Conservation (phyloP, 306 rosid genomes). For the Potentilla sterilis region DNA sequence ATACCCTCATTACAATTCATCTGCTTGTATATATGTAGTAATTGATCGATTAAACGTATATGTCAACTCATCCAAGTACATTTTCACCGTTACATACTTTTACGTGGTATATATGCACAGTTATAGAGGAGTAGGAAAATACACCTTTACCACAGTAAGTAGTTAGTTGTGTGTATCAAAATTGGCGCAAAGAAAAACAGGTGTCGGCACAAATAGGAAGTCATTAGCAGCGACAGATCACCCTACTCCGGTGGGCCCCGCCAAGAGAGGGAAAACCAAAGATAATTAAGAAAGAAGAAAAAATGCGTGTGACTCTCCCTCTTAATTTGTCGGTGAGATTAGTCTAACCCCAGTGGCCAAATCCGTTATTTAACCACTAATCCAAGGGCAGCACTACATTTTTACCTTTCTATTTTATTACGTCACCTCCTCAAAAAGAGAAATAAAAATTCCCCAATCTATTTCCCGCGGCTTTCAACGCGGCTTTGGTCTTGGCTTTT, state of each 20-base stretch:
- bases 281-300: background rate
- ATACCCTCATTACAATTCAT: too few relatives aligned
- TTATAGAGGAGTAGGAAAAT: too few relatives aligned
- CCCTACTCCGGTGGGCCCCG: background rate
- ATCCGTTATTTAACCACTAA: conserved; percentile 19
- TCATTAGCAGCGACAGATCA: background rate
- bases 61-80: too few relatives aligned
- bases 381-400: background rate
- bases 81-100: too few relatives aligned
- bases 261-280: background rate
- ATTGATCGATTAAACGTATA: too few relatives aligned
- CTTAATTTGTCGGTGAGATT: conserved; percentile 39
- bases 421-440: background rate
- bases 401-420: background rate
- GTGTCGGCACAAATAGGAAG: background rate
- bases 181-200: background rate
- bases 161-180: background rate
- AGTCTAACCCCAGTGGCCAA: conserved; percentile 8
- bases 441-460: background rate
- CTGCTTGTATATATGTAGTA: too few relatives aligned
- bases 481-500: conserved; percentile 48
- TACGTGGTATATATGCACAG: background rate
- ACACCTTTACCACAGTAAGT: background rate
- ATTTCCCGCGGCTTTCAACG: conserved; percentile 74
- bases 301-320: background rate